Evolutionary conservation across 2,329 filamentous ascomycete genomes (phyloP).

Genomic region (Cytospora piceae): DNA sequence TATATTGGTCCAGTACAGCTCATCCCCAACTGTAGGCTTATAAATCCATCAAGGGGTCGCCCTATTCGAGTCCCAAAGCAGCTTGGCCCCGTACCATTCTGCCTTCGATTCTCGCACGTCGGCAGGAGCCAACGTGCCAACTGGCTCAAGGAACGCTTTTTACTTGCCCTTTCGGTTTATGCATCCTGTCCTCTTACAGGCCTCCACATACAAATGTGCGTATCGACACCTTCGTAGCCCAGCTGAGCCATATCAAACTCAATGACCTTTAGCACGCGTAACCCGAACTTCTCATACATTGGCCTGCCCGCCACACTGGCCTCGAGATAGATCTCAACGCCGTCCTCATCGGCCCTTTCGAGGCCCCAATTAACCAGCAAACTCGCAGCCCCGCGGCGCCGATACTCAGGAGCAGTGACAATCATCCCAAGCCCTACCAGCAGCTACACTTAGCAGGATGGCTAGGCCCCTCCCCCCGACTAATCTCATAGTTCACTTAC

Average conservation of each 20-base stretch:
- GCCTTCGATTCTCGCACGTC: background rate
- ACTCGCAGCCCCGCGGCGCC: constrained; percentile 6
- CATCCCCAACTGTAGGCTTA: no score
- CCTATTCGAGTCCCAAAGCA: no score
- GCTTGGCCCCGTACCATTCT: no score
- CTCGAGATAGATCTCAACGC: constrained; percentile 10
- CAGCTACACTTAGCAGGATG: background rate
- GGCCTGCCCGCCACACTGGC: constrained; percentile 2
- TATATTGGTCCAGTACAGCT: no score
- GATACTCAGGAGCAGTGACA: background rate
- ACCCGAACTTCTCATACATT: constrained; percentile 5
- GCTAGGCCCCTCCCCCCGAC: background rate
- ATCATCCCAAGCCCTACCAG: constrained; percentile 13
- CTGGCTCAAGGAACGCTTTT: background rate
- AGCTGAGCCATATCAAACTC: constrained; percentile 11
- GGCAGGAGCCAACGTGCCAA: background rate
- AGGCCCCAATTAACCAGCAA: background rate
- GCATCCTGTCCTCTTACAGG: background rate
- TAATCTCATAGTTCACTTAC: background rate
- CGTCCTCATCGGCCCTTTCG: background rate
- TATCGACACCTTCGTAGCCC: constrained; percentile 3
- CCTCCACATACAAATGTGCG: constrained; percentile 6
- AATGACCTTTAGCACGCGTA: constrained; percentile 2
- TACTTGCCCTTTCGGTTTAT: background rate
- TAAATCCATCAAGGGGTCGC: no score